Evolutionary conservation across 345 rosid genomes (phyloP).

Genomic region (Citrus australasica): DNA sequence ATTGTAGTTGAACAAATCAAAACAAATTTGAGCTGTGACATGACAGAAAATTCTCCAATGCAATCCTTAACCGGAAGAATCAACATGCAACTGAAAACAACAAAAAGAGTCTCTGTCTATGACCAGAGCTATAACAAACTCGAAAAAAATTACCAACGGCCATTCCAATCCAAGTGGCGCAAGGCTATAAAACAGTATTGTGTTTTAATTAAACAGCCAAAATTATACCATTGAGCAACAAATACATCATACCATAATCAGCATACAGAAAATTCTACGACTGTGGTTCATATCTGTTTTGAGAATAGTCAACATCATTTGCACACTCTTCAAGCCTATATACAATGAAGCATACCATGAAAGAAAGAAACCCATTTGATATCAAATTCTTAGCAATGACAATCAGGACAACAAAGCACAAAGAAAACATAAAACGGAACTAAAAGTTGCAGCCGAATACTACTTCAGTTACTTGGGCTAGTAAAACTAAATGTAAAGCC

Average conservation of each 20-base stretch:
- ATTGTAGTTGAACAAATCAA: not conserved
- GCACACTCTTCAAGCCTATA: not conserved
- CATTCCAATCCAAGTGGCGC: not conserved
- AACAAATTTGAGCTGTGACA: not conserved
- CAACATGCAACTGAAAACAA: not conserved
- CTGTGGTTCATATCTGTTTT: not conserved
- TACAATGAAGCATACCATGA: not conserved
- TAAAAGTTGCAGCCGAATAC: not conserved
- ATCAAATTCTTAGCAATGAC: not conserved
- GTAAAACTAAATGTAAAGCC: not conserved
- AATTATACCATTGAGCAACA: not conserved
- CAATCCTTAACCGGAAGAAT: not conserved
- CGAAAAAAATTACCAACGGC: not conserved
- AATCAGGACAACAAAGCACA: not conserved
- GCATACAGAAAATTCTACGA: not conserved
- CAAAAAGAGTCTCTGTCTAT: not conserved
- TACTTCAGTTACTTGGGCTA: not conserved
- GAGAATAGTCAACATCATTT: not conserved
- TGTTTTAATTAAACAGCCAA: not conserved
- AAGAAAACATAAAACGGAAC: not conserved
- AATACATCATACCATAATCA: not conserved
- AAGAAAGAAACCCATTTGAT: not conserved
- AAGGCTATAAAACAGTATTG: not conserved
- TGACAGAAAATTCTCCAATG: not conserved
- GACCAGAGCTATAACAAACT: not conserved